Base-by-base conservation (phyloP, 305 asterid genomes). In the Striga hermonthica region DNA sequence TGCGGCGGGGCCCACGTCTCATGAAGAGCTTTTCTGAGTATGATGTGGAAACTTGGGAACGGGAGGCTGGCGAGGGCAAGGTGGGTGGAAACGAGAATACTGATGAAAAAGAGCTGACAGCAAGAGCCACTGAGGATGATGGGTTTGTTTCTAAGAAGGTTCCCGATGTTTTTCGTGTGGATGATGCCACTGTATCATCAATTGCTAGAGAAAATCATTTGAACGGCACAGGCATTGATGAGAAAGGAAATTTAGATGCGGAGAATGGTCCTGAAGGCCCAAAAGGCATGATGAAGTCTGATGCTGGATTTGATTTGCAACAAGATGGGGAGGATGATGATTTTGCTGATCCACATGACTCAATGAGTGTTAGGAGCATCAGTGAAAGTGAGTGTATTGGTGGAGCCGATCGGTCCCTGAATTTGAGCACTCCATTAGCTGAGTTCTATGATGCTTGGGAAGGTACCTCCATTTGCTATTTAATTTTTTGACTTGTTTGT, bases 361-460 rank as follows among this genome's bases (percentile, higher is more conserved):
- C 82, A 9, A 9, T 66, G 82, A 88, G 92, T 79, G 83, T 64
- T 54, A 75, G 66, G 84, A 83, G 31, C 31, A 2, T 22, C 2
- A 2, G 83, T 67, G 95, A 84, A 47, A 80, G 81, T 75, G 95
- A 86, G 74, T 77, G 71, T 60, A 79, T 52, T 71, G 74, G 73
- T 73, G 87, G 72, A 68, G 68, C 70, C 1, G 92, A 84, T 56
- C 81, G 77, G 44, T 72, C 80, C 52, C n/a, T 79, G 60, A 83
- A 73, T 82, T 68, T 78, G 28, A 50, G 78, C 16, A 76, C 90
- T 36, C 88, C 91, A 5, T 2, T 66, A 57, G 79, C 94, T 31
- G 97, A 86, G 76, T 90, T 88, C 80, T 93, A 83, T 75, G 99
- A 93, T 83, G 99, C 99, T 50, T 93, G 95, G 97, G 99, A 93